Percentiles rank a stretch among this genome's conserved stretches.
Conservation (phyloP, 352 stramenopile species). For the Phytophthora aleatoria region DNA sequence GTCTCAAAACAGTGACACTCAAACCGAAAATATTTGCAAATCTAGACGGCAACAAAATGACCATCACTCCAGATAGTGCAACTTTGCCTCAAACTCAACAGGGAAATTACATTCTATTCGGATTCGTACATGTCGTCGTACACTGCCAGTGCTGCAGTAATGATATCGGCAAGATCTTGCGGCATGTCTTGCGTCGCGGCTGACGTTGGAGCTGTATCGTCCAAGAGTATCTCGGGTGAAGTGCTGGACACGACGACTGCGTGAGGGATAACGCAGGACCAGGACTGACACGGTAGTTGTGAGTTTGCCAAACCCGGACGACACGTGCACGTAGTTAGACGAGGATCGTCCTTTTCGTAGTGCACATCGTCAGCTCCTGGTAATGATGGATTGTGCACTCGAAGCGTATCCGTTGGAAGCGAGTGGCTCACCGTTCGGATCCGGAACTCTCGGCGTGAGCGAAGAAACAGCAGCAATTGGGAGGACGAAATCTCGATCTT, state of each 20-base stretch:
- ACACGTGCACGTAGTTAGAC: constrained; percentile 52
- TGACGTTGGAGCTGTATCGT: constrained; percentile 27
- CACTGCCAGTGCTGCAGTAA: constrained; percentile 39
- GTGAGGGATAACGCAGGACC: constrained; percentile 63
- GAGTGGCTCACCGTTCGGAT: constrained; percentile 42
- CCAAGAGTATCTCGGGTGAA: constrained; percentile 29
- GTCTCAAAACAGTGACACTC: not conserved
- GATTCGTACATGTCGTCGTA: constrained; percentile 46
- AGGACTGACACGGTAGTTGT: constrained; percentile 51
- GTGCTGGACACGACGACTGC: constrained; percentile 48
- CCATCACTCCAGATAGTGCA: constrained; percentile 6
- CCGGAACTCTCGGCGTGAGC: constrained; percentile 40
- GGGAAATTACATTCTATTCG: constrained; percentile 13
- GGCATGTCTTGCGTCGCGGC: constrained; percentile 26
- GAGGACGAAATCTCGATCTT: constrained; percentile 42
- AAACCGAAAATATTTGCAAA: constrained; percentile 20
- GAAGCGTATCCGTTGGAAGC: constrained; percentile 31
- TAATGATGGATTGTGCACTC: constrained; percentile 29
- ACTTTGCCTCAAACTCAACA: not conserved
- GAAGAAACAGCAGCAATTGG: constrained; percentile 52
- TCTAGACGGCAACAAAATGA: constrained; percentile 10
- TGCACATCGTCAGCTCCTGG: constrained; percentile 34
- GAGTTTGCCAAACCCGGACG: constrained; percentile 19
- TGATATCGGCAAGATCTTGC: constrained; percentile 42
- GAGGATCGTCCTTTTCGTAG: constrained; percentile 36